Conservation (phyloP, 495 filamentous ascomycete species). For the Ramalina peruviana region DNA sequence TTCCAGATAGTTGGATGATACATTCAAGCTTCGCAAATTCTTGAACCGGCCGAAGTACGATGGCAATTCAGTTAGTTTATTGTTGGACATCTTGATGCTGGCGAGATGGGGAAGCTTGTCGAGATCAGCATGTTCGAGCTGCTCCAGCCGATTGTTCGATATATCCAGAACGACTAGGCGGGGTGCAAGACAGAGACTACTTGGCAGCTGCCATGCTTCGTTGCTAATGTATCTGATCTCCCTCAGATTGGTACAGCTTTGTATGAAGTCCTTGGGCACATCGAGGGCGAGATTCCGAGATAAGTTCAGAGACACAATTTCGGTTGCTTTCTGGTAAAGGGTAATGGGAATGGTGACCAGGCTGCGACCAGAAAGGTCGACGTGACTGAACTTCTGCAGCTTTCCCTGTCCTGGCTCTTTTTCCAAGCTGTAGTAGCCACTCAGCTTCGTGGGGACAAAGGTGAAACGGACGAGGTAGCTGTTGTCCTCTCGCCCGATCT, state of each 20-base stretch:
- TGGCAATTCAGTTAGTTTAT: constrained; percentile 65
- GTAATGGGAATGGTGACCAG: constrained; percentile 89
- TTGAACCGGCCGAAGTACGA: constrained; percentile 66
- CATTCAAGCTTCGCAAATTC: constrained; percentile 63
- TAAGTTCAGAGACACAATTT: constrained; percentile 90
- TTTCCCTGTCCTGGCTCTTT: constrained; percentile 69
- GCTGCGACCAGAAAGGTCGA: constrained; percentile 83
- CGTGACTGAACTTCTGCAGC: constrained; percentile 78
- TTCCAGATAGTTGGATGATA: constrained; percentile 84
- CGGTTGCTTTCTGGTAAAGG: constrained; percentile 77
- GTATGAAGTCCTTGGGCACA: constrained; percentile 92
- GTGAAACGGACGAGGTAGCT: constrained; percentile 92
- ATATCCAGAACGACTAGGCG: constrained; percentile 80
- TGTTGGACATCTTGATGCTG: constrained; percentile 87
- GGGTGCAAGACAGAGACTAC: constrained; percentile 68
- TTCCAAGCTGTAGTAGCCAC: constrained; percentile 58
- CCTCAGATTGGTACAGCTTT: constrained; percentile 75
- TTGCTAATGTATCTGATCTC: constrained; percentile 93
- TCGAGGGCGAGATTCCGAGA: constrained; percentile 85
- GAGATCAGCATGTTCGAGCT: constrained; percentile 72
- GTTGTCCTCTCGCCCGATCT: constrained; percentile 95
- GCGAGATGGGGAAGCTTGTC: constrained; percentile 57
- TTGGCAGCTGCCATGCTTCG: constrained; percentile 74
- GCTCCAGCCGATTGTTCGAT: constrained; percentile 82
- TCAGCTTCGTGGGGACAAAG: constrained; percentile 77